Percentiles rank a stretch among this genome's conserved stretches.
Evolutionary conservation across 2,329 filamentous ascomycete genomes (phyloP).

Genomic region (Plenodomus tracheiphilus): DNA sequence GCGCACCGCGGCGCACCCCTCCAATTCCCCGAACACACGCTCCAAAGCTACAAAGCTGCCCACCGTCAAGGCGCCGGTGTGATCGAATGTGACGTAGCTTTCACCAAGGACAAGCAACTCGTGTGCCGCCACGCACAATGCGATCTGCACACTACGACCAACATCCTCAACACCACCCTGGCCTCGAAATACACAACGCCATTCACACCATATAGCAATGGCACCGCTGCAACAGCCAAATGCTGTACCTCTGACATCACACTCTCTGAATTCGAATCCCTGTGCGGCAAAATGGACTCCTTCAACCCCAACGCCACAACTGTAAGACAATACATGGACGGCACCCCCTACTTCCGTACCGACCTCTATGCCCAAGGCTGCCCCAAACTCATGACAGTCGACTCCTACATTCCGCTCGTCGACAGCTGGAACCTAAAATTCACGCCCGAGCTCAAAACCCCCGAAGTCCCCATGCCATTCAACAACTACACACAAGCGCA

Average conservation of each 20-base stretch:
- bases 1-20: conserved; percentile 43
- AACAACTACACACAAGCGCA: conserved; percentile 65
- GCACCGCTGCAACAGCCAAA: conserved; percentile 58
- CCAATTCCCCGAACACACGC: conserved; percentile 43
- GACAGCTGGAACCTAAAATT: conserved; percentile 62
- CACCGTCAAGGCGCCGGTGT: conserved; percentile 42
- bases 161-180: conserved; percentile 43
- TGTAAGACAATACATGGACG: conserved; percentile 59
- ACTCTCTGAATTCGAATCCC: conserved; percentile 65
- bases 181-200: conserved; percentile 43
- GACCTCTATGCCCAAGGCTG: conserved; percentile 65
- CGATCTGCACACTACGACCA: conserved; percentile 45
- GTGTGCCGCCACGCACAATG: conserved; percentile 45
- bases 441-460: conserved; percentile 60
- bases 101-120: conserved; percentile 44
- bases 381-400: conserved; percentile 63
- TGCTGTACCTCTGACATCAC: conserved; percentile 76
- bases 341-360: conserved; percentile 65
- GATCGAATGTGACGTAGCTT: conserved; percentile 45
- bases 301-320: conserved; percentile 67
- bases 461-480: conserved; percentile 71
- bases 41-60: conserved; percentile 36
- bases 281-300: conserved; percentile 67
- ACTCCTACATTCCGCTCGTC: conserved; percentile 65
- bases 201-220: conserved; percentile 38